Evolutionary conservation across 331 rosid genomes (phyloP), one percentile per base, ranked within the genome.

Genomic region (Phaseolus coccineus): DNA sequence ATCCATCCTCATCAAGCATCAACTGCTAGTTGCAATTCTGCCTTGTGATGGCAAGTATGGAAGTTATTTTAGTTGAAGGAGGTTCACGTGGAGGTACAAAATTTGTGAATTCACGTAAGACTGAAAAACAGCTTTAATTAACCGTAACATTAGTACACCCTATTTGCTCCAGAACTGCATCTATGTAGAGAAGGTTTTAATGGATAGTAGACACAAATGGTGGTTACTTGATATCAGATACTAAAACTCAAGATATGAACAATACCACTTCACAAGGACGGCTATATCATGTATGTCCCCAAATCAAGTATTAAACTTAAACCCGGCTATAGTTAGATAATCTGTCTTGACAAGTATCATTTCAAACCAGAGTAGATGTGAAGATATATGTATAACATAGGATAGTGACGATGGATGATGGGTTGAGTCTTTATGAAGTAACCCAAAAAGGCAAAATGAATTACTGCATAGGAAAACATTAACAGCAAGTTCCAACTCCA

Each of bases 1-100:
- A 76, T 75, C 71, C 73, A 50, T 79, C 61, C 65, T 68, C 57
- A 51, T 67, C 64, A 59, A 58, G 53, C 48, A 79, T 59, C 44
- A 70, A 64, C 33, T 47, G 59, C 59, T 7, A 51, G 57, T 51
- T 53, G 28, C 39, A 57, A 82, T 27, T 76, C 64, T 19, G 46
- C 77, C 65, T 73, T 24, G 8, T 50, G 74, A 83, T 22, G 53
- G 31, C 56, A 76, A 22, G 65, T 35, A 61, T 30, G 40, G 40
- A 84, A 9, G 42, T 27, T 68, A 25, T 47, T 75, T 71, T 33
- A 19, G 15, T 57, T 57, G 39, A 28, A 58, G 19, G 61, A 69
- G 71, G 51, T 62, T 62, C 76, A 65, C 40, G 4, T 19, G 6
- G 4, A 35, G 8, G 40, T 5, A 35, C 40, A 35, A 35, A 35